Percentiles rank a stretch among this genome's conserved stretches.
These are phyloP conservation scores for Taphrina betulina DNA, from an alignment of 1,139 yeast genomes.

Conservation along the genomic window DNA sequence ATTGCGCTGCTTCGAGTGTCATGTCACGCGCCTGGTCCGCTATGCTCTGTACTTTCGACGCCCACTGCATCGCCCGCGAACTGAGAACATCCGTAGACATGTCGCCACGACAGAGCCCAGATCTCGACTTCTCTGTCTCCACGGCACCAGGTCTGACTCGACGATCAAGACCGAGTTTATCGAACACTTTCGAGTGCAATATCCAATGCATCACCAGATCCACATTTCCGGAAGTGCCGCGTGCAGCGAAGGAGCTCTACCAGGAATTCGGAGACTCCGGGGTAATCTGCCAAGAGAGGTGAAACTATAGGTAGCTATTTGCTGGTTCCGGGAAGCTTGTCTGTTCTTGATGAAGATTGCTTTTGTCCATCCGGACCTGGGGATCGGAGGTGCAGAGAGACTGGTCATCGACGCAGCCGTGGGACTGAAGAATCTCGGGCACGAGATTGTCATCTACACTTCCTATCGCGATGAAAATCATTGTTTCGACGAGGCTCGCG, in stretches of 20 bases:
- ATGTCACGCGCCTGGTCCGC: slow-evolving; percentile 30
- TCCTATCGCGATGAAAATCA: slow-evolving; percentile 85
- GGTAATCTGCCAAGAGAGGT: no score
- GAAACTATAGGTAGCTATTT: no score
- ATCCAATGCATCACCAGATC: no score
- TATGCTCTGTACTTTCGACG: slow-evolving; percentile 24
- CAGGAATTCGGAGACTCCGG: no score
- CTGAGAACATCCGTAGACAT: slow-evolving; percentile 26
- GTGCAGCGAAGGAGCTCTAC: no score
- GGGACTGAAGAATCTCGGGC: slow-evolving; percentile 70
- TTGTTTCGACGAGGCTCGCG: slow-evolving; percentile 83
- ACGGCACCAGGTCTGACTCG: no score
- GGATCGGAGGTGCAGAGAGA: slow-evolving; percentile 97
- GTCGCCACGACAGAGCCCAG: no score
- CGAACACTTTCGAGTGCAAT: no score
- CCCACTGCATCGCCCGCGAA: slow-evolving; percentile 34
- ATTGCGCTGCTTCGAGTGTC: slow-evolving; percentile 31
- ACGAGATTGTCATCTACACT: slow-evolving; percentile 69
- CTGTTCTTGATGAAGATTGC: slow-evolving; percentile 76
- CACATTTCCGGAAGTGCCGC: no score
- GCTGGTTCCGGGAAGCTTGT: no score
- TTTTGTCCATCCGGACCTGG: slow-evolving; percentile 91
- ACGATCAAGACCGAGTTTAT: no score
- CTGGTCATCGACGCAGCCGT: slow-evolving; percentile 92
- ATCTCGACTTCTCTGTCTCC: no score